Base-by-base conservation (phyloP, 148 eudicot species). In the Mesembryanthemum crystallinum region DNA sequence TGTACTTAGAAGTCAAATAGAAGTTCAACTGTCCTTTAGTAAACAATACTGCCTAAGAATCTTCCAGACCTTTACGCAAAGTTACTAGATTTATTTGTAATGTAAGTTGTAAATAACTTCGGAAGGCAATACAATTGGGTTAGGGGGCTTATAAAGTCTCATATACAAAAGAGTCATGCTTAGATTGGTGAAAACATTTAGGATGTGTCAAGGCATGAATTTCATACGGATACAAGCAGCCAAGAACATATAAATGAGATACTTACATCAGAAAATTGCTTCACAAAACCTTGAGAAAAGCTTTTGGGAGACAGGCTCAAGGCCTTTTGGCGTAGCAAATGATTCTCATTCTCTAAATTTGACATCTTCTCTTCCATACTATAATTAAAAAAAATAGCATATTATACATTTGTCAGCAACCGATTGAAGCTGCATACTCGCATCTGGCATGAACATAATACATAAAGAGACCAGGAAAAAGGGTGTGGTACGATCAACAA, bases 321-420 rank as follows among this genome's bases (percentile, higher is more conserved):
- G 51, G 97, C 79, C 81, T 87, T 96, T 77, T 96, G 97, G 47
- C 98, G 88, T 35, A 96, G 83, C 39, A 96, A 86, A 74, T 81
- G 99, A 88, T 91, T 96, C 85, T 96, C 99, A 73, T 86, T 85
- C 79, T 96, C 97, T 33, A 89, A 76, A 86, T 82, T 91, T 58
- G 89, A 87, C 74, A 87, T 78, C 84, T 91, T 96, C 79, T 91
- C 99, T 75, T 91, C 94, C 88, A 92, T 60, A 80, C 99, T 96
- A 70, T 64, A 82, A 63, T 49, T 47, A 11, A 51, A 69, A 12
- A 75, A 62, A 35, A 17, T n/a, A 32, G 45, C 21, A 20, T 37
- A 0, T 8, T 8, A 18, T 37, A 39, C 55, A 62, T 37, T 28
- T 15, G 43, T 28, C 59, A 69, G 62, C 49, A 42, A 64, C 27